These are phyloP conservation scores for Phytopythium sindhum DNA, from an alignment of 352 stramenopile genomes.

Conservation along the genomic window DNA sequence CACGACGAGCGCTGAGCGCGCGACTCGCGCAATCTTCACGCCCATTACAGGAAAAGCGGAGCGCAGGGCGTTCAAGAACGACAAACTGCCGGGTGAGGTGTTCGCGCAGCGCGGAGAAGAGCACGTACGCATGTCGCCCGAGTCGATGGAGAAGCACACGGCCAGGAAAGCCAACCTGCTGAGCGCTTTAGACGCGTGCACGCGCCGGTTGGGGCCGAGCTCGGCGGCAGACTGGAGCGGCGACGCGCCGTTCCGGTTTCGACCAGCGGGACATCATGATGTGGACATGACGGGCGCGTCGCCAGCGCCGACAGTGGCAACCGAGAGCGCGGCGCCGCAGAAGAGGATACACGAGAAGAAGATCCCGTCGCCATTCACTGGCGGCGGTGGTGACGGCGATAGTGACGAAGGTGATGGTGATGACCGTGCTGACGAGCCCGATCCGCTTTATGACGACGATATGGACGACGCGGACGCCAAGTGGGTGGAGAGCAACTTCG, in stretches of 20 bases:
- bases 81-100: conserved; percentile 12
- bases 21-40: conserved; percentile 20
- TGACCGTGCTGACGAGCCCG: conserved; percentile 23
- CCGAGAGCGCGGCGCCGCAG: conserved; percentile 28
- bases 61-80: background rate
- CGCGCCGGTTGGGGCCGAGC: background rate
- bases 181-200: conserved; percentile 39
- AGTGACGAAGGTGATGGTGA: conserved; percentile 9
- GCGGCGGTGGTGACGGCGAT: background rate
- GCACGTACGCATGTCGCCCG: conserved; percentile 34
- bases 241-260: conserved; percentile 48
- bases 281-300: conserved; percentile 21
- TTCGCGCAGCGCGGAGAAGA: conserved; percentile 21
- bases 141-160: conserved; percentile 32
- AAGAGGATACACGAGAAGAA: conserved; percentile 24
- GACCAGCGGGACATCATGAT: background rate
- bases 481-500: conserved; percentile 65
- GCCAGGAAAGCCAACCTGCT: conserved; percentile 35
- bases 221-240: conserved; percentile 2
- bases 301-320: conserved; percentile 11
- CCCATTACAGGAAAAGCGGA: conserved; percentile 14
- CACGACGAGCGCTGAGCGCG: conserved; percentile 12
- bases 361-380: conserved; percentile 5
- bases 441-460: conserved; percentile 64
- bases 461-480: conserved; percentile 65